Evolutionary conservation across 1,284 basidiomycete species (phyloP), one percentile per base, ranked within the genome.

Genomic region (Trametes hirsuta): DNA sequence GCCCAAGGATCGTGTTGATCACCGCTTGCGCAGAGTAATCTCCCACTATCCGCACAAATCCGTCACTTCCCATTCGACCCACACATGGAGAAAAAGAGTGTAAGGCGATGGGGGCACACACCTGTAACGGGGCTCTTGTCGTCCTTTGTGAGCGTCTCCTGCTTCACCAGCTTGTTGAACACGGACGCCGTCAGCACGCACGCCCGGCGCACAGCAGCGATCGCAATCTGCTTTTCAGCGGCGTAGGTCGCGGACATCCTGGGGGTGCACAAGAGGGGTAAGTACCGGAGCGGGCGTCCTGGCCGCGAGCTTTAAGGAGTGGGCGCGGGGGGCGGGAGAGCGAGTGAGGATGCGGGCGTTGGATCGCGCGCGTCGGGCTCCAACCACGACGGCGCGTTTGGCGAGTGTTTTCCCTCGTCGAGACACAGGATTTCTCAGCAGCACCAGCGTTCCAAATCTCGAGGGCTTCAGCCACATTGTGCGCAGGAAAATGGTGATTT

Each of bases 41-140:
- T 44, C 90, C 95, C 30, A 97, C 94, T 96, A 68, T 45, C 11
- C 55, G 42, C n/a, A n/a, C n/a, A n/a, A n/a, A n/a, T n/a, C n/a
- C n/a, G n/a, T n/a, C n/a, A n/a, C n/a, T n/a, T n/a, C n/a, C n/a
- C n/a, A n/a, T n/a, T n/a, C n/a, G n/a, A n/a, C n/a, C n/a, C n/a
- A n/a, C n/a, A n/a, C n/a, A n/a, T n/a, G n/a, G n/a, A n/a, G n/a
- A n/a, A n/a, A n/a, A n/a, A n/a, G n/a, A n/a, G n/a, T n/a, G n/a
- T n/a, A n/a, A n/a, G n/a, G n/a, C n/a, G n/a, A n/a, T n/a, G n/a
- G n/a, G n/a, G n/a, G 25, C 4, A 75, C 79, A 55, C 65, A 93
- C 94, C 93, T 12, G 97, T 99, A 3, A 99, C 97, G 3, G 97
- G 97, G 39, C 93, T 95, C 76, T 96, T 95, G 81, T 99, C 97